phyloP scores from a whole-genome alignment of 306 rosid species.

The Inga laurina region DNA sequence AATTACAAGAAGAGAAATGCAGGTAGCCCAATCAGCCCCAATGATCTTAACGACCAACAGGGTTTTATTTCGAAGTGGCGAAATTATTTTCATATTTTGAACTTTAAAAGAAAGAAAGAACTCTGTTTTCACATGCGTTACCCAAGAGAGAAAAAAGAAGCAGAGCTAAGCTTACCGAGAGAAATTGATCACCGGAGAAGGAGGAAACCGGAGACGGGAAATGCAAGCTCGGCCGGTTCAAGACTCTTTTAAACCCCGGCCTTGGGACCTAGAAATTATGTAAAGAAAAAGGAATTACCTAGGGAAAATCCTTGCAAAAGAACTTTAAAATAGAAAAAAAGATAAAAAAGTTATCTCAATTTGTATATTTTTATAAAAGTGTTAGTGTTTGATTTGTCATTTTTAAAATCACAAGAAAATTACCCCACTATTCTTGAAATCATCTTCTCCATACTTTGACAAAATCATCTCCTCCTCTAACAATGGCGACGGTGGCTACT shows the following conservation, averaged over 20 bases:
- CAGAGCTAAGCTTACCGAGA: constrained; percentile 8
- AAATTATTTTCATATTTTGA: background rate
- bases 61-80: constrained; percentile 8
- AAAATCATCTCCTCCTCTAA: no score
- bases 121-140: background rate
- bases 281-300: no score
- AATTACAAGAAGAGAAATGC: constrained; percentile 34
- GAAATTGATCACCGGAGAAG: background rate
- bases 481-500: no score
- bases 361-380: no score
- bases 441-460: no score
- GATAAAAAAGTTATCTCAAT: no score
- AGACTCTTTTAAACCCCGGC: background rate
- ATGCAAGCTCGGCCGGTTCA: background rate
- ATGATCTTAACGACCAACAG: constrained; percentile 13
- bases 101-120: background rate
- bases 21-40: constrained; percentile 14
- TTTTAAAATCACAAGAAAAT: no score
- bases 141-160: background rate
- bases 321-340: no score
- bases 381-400: no score
- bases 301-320: no score
- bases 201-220: background rate
- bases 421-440: no score
- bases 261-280: no score